Evolutionary conservation across 768 basidiomycete genomes (phyloP).

Genomic region (Strobilomyces dryophilus): DNA sequence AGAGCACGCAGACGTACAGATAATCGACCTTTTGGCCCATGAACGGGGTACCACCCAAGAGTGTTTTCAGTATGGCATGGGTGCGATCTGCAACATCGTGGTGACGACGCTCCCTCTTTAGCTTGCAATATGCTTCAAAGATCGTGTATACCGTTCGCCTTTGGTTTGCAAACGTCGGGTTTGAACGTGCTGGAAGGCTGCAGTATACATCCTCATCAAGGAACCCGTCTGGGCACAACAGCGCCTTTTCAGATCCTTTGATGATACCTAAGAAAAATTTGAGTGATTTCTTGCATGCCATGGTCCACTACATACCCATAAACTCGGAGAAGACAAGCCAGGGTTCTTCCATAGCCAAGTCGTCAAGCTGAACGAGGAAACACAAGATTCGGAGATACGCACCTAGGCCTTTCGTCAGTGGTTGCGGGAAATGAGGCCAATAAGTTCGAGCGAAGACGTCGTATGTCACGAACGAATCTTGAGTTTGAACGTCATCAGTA

Average conservation of each 20-base stretch:
- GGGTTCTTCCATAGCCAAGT: slow-evolving; percentile 41
- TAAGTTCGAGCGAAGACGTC: slow-evolving; percentile 44
- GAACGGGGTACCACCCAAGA: slow-evolving; percentile 28
- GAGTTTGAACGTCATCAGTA: slow-evolving; percentile 12
- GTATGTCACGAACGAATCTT: slow-evolving; percentile 5
- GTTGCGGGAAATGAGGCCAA: slow-evolving; percentile 57
- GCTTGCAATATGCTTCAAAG: slow-evolving; percentile 39
- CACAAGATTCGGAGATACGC: slow-evolving; percentile 1
- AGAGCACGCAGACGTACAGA: slow-evolving; percentile 37
- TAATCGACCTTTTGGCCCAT: slow-evolving; percentile 48
- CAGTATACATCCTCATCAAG: slow-evolving; percentile 45
- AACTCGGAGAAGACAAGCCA: slow-evolving; percentile 62
- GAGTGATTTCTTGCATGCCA: slow-evolving; percentile 17
- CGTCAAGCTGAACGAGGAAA: background rate
- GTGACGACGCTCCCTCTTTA: slow-evolving; percentile 41
- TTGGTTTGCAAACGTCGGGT: too few relatives aligned
- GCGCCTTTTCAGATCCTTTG: slow-evolving; percentile 43
- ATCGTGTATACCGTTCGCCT: too few relatives aligned
- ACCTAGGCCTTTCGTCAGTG: slow-evolving; percentile 47
- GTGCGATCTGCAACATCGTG: slow-evolving; percentile 64
- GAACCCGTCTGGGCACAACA: slow-evolving; percentile 32
- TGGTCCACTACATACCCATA: slow-evolving; percentile 40
- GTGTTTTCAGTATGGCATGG: slow-evolving; percentile 41
- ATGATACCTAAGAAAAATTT: too few relatives aligned
- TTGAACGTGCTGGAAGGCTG: too few relatives aligned